Conservation (phyloP, 352 stramenopile species). For the Pythium dissimile region DNA sequence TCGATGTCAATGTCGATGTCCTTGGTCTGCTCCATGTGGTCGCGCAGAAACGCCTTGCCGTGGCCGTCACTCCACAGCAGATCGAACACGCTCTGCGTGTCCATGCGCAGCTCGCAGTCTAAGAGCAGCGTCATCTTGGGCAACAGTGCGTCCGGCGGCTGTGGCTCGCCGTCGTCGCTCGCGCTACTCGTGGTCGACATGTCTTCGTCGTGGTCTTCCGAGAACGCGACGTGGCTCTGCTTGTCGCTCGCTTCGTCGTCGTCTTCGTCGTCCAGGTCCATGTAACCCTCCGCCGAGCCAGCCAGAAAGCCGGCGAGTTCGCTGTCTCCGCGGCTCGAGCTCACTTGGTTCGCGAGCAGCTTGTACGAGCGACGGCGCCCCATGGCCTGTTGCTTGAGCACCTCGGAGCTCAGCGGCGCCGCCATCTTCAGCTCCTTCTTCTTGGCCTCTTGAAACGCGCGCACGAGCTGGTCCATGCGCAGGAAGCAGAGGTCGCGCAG, state of each 20-base stretch:
- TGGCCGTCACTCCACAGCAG: constrained; percentile 59
- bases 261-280: constrained; percentile 40
- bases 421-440: constrained; percentile 20
- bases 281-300: constrained; percentile 23
- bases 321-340: not conserved
- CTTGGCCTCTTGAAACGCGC: constrained; percentile 55
- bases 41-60: constrained; percentile 43
- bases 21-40: constrained; percentile 50
- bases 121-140: constrained; percentile 62
- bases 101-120: constrained; percentile 63
- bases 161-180: constrained; percentile 33
- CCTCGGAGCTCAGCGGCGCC: constrained; percentile 2
- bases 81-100: constrained; percentile 65
- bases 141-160: constrained; percentile 47
- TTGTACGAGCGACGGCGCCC: constrained; percentile 61
- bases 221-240: constrained; percentile 16
- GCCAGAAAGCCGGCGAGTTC: constrained; percentile 20
- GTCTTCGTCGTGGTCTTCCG: constrained; percentile 32
- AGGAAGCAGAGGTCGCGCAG: constrained; percentile 70
- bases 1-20: constrained; percentile 71
- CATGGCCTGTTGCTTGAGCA: constrained; percentile 45
- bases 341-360: constrained; percentile 32
- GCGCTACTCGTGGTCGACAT: constrained; percentile 35
- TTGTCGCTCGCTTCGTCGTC: constrained; percentile 22
- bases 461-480: constrained; percentile 66